These are phyloP conservation scores for Penicillium canescens DNA, from an alignment of 495 filamentous ascomycete genomes.

Conservation along the genomic window DNA sequence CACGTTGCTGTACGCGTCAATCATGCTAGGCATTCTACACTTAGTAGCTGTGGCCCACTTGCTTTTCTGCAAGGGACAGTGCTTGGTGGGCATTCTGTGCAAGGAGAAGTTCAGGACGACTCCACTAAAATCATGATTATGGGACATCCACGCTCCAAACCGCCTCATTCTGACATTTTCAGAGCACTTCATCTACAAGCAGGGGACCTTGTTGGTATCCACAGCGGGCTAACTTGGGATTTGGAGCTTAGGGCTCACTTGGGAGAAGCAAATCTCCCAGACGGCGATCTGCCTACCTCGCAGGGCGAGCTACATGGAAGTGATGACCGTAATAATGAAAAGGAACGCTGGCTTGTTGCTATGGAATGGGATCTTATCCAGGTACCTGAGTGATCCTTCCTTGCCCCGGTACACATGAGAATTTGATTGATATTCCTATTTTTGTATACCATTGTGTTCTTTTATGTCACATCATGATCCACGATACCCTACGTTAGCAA, in stretches of 20 bases:
- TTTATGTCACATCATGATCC: too few relatives aligned
- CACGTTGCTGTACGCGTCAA: constrained; percentile 21
- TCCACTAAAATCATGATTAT: constrained; percentile 31
- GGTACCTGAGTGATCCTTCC: not conserved
- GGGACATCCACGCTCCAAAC: constrained; percentile 26
- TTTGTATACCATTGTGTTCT: too few relatives aligned
- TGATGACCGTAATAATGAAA: not conserved
- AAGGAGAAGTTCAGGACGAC: not conserved
- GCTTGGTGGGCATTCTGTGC: not conserved
- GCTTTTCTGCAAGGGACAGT: constrained; percentile 28
- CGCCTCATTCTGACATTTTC: not conserved
- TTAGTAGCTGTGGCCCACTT: constrained; percentile 31
- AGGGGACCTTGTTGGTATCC: constrained; percentile 33
- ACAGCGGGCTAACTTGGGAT: constrained; percentile 38
- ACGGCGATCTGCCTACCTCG: not conserved
- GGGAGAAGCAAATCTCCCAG: not conserved
- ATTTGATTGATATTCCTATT: too few relatives aligned
- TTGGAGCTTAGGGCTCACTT: constrained; percentile 17
- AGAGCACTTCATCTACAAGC: constrained; percentile 5
- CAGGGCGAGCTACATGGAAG: not conserved
- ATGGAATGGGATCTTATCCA: constrained; percentile 45
- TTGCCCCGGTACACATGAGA: too few relatives aligned
- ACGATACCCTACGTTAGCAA: too few relatives aligned
- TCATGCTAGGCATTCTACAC: constrained; percentile 15
- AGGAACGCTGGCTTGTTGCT: constrained; percentile 34